Conservation (phyloP, 208 protist species). For the Novymonas esmeraldas region DNA sequence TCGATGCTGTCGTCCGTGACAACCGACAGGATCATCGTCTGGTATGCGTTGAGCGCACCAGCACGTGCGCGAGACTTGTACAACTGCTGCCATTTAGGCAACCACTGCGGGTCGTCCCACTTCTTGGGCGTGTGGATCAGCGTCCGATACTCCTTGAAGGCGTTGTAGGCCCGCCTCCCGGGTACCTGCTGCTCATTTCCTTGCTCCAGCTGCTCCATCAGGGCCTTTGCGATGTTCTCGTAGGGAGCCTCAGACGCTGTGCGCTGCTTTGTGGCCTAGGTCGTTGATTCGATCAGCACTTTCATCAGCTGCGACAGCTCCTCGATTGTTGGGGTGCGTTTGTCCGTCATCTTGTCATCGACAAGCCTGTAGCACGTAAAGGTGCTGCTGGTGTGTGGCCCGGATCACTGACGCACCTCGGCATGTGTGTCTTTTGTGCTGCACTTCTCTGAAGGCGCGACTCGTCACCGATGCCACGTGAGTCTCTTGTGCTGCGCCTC, state of each 20-base stretch:
- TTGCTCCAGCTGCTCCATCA: neutral
- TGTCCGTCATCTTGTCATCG: too few species aligned
- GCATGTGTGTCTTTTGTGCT: too few species aligned
- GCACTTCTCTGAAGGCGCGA: too few species aligned
- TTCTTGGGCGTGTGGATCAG: neutral
- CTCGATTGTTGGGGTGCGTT: neutral
- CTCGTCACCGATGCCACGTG: too few species aligned
- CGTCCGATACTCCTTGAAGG: neutral
- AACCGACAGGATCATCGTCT: neutral
- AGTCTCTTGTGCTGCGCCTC: too few species aligned
- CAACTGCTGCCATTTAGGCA: neutral
- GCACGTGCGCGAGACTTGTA: conserved; percentile 1
- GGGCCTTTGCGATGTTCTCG: conserved; percentile 5
- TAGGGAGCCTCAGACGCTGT: neutral
- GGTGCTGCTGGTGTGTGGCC: too few species aligned
- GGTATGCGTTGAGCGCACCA: neutral
- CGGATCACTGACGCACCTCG: too few species aligned
- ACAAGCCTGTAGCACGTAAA: too few species aligned
- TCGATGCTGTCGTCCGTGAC: neutral
- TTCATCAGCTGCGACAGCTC: neutral
- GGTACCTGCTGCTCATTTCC: neutral
- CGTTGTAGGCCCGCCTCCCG: neutral
- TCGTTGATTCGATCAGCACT: neutral
- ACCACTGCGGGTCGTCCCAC: neutral
- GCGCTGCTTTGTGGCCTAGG: neutral